These are phyloP conservation scores for Hyphodiscus sp. DNA, from an alignment of 2,329 filamentous ascomycete species.

Conservation along the genomic window DNA sequence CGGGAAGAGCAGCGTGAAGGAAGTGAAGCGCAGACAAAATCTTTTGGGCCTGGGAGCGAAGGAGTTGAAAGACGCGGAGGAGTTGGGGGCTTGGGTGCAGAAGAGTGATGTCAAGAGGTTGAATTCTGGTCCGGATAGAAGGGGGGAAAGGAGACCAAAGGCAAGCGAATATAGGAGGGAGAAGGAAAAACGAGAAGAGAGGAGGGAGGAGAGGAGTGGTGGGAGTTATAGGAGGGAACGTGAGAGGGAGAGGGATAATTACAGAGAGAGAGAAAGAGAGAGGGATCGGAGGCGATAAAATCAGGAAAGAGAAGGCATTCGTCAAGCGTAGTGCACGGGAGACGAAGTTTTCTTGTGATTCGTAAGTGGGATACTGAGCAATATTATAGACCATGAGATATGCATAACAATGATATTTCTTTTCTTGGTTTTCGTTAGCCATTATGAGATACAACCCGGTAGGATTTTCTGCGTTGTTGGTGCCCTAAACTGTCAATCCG, in stretches of 20 bases:
- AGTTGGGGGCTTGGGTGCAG: conserved; percentile 76
- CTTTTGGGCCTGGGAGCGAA: conserved; percentile 86
- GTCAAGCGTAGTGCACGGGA: background rate
- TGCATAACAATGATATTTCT: no score
- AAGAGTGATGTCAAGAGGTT: conserved; percentile 50
- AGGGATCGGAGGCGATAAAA: conserved; percentile 11
- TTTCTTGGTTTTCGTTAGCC: no score
- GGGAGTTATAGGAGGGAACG: conserved; percentile 29
- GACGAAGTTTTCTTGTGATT: background rate
- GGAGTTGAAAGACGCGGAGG: conserved; percentile 63
- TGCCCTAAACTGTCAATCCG: no score
- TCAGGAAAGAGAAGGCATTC: background rate
- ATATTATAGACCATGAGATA: background rate
- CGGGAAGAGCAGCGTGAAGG: conserved; percentile 54
- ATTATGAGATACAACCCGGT: no score
- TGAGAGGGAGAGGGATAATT: conserved; percentile 27
- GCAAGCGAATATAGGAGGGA: conserved; percentile 33
- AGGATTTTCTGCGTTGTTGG: no score
- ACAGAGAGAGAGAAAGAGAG: conserved; percentile 20
- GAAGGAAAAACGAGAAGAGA: conserved; percentile 37
- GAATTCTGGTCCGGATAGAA: conserved; percentile 33
- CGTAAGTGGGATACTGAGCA: background rate
- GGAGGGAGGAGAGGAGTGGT: conserved; percentile 35
- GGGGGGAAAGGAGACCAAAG: conserved; percentile 40
- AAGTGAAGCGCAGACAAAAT: conserved; percentile 66